phyloP scores from a whole-genome alignment of 805 yeast genomes.

The Saturnispora mendoncae region DNA sequence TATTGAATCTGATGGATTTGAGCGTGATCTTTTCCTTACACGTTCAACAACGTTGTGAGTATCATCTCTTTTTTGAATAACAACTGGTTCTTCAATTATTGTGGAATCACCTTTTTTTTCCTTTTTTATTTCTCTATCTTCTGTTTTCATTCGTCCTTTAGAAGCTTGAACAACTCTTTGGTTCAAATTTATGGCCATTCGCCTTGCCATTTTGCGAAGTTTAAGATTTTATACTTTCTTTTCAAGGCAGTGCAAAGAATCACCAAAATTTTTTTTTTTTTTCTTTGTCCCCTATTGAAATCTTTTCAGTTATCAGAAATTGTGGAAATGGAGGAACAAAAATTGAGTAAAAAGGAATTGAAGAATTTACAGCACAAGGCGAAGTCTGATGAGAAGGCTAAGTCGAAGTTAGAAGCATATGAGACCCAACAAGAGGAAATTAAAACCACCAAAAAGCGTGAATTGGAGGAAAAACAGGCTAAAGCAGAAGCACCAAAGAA shows the following conservation, averaged over 20 bases:
- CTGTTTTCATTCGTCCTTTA: constrained; percentile 4
- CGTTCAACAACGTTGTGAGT: no score
- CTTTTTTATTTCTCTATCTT: no score
- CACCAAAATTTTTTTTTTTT: no score
- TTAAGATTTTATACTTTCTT: background rate
- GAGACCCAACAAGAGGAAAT: constrained; percentile 15
- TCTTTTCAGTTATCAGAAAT: no score
- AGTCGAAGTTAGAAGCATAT: constrained; percentile 27
- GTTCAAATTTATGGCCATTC: constrained; percentile 12
- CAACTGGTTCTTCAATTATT: no score
- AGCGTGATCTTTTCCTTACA: no score
- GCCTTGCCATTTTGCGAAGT: constrained; percentile 16
- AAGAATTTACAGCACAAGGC: constrained; percentile 52
- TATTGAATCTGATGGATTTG: no score
- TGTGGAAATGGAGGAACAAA: constrained; percentile 21
- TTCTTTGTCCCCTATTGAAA: no score
- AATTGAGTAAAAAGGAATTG: constrained; percentile 56
- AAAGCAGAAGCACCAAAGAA: constrained; percentile 33
- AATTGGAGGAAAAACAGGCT: constrained; percentile 23
- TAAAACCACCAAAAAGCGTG: constrained; percentile 12
- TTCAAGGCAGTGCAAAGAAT: constrained; percentile 1
- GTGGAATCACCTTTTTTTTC: no score
- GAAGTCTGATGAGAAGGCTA: constrained; percentile 29
- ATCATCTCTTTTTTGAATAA: no score
- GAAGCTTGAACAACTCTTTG: background rate